Percentiles rank a stretch among this genome's conserved stretches.
These are phyloP conservation scores for Ophiosphaerella korrae DNA, from an alignment of 2,329 filamentous ascomycete species.

Conservation along the genomic window DNA sequence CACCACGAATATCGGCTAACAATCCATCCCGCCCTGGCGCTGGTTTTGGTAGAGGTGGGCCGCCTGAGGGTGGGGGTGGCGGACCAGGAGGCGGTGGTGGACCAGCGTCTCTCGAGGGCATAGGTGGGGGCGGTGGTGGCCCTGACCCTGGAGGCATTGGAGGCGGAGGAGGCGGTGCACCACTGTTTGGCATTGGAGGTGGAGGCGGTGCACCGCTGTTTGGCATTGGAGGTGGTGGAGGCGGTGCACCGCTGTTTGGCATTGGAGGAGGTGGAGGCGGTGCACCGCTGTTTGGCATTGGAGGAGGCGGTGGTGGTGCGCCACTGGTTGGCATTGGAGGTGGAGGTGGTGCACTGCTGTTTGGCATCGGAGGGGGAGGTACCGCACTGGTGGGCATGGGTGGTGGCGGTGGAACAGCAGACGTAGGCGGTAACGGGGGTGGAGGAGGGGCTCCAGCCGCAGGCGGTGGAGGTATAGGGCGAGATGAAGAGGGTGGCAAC, in stretches of 20 bases:
- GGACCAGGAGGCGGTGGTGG: slow-evolving; percentile 48
- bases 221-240: slow-evolving; percentile 29
- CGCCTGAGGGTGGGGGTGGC: slow-evolving; percentile 41
- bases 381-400: no score
- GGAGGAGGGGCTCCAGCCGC: slow-evolving; percentile 34
- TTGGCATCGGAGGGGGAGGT: slow-evolving; percentile 41
- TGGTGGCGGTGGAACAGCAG: slow-evolving; percentile 40
- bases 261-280: slow-evolving; percentile 33
- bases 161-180: slow-evolving; percentile 54
- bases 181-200: slow-evolving; percentile 32
- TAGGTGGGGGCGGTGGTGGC: slow-evolving; percentile 49
- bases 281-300: slow-evolving; percentile 31
- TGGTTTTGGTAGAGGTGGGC: slow-evolving; percentile 42
- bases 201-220: slow-evolving; percentile 45
- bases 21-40: slow-evolving; percentile 63
- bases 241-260: slow-evolving; percentile 8
- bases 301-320: slow-evolving; percentile 41
- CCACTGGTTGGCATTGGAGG: slow-evolving; percentile 30
- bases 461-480: slow-evolving; percentile 33
- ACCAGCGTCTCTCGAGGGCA: slow-evolving; percentile 32
- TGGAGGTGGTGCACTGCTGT: slow-evolving; percentile 34
- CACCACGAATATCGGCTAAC: slow-evolving; percentile 73
- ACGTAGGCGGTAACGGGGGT: slow-evolving; percentile 32
- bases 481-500: slow-evolving; percentile 34
- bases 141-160: slow-evolving; percentile 29